Percentiles rank a stretch among this genome's conserved stretches.
Conservation (phyloP, 768 basidiomycete genomes). For the Chalciporus chontae region DNA sequence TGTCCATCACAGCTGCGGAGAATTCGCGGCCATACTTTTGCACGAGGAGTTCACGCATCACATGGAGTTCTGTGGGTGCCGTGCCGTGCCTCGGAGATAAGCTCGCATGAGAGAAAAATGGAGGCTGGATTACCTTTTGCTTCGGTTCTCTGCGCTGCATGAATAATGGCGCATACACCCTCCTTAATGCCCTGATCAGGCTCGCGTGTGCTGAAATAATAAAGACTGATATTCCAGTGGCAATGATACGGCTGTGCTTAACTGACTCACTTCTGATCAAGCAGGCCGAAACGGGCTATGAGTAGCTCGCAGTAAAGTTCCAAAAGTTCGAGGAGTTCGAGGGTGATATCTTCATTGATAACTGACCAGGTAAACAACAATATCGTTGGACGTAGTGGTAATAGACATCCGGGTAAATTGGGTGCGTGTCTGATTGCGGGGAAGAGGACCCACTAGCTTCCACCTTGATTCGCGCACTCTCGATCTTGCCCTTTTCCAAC, state of each 20-base stretch:
- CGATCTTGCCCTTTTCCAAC: conserved; percentile 74
- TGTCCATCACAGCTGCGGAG: conserved; percentile 81
- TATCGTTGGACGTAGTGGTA: conserved; percentile 20
- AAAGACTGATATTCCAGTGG: conserved; percentile 5
- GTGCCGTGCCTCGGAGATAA: conserved; percentile 3
- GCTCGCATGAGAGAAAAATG: background rate
- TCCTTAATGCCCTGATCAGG: conserved; percentile 87
- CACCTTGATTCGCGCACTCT: conserved; percentile 81
- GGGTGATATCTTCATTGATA: conserved; percentile 80
- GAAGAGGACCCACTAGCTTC: conserved; percentile 63
- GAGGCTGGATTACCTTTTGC: conserved; percentile 59
- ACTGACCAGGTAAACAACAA: conserved; percentile 37
- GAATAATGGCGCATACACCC: conserved; percentile 83
- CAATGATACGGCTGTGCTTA: conserved; percentile 1
- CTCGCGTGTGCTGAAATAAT: conserved; percentile 56
- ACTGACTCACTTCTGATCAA: conserved; percentile 76
- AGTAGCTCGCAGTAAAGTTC: conserved; percentile 96
- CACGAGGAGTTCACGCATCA: conserved; percentile 90
- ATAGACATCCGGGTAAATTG: conserved; percentile 1
- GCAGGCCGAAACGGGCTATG: conserved; percentile 84
- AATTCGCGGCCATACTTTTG: conserved; percentile 95
- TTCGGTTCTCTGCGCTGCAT: conserved; percentile 89
- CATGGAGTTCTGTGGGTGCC: conserved; percentile 60
- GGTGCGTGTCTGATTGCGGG: conserved; percentile 2
- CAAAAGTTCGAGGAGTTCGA: conserved; percentile 87